A percentile compares a stretch with the other conserved stretches of the same genome.
Conservation (phyloP, 1,284 basidiomycete genomes). For the Wolfiporia cocos region DNA sequence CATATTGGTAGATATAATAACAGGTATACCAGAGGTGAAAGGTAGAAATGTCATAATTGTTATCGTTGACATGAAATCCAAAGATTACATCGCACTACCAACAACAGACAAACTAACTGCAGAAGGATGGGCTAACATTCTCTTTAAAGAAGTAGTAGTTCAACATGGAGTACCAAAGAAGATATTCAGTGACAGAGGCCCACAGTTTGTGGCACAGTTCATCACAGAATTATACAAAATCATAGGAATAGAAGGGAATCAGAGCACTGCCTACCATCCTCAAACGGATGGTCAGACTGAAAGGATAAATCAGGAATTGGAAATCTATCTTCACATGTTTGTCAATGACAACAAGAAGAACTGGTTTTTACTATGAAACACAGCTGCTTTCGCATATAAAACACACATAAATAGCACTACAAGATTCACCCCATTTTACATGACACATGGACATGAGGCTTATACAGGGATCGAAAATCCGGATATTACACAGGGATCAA, state of each 20-base stretch:
- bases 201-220: too few species aligned
- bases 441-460: neutral
- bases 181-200: neutral
- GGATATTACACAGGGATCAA: neutral
- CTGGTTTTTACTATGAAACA: neutral
- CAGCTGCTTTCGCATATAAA: neutral
- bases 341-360: neutral
- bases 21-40: neutral
- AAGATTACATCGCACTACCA: neutral
- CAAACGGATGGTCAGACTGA: too few species aligned
- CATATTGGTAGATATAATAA: constrained; percentile 2
- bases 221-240: neutral
- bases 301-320: too few species aligned
- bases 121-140: too few species aligned
- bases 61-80: neutral
- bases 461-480: neutral
- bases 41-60: neutral
- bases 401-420: too few species aligned
- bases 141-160: neutral
- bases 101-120: too few species aligned
- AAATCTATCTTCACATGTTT: neutral
- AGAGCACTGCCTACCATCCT: too few species aligned
- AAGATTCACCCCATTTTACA: neutral
- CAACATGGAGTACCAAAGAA: neutral
- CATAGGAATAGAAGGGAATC: too few species aligned